A percentile compares a stretch with the other conserved stretches of the same genome.
Conservation (phyloP, 257 asterid species). For the Paulownia fortunei region DNA sequence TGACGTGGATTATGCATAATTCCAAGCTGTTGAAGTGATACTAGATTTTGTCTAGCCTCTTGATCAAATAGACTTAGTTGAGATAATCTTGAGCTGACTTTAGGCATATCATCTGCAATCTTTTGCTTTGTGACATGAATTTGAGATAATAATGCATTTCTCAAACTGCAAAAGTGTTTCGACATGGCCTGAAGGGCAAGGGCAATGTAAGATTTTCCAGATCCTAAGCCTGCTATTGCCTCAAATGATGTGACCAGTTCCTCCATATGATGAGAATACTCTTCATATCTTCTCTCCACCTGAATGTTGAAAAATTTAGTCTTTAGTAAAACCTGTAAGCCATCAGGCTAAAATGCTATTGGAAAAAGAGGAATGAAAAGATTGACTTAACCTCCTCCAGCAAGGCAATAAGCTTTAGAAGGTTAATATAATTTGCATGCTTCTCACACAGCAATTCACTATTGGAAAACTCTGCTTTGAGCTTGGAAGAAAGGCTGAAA, state of each 20-base stretch:
- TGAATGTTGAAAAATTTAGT: slow-evolving; percentile 17
- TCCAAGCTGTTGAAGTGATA: slow-evolving; percentile 63
- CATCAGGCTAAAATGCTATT: no score
- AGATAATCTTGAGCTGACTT: slow-evolving; percentile 62
- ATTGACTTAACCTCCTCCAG: slow-evolving; percentile 70
- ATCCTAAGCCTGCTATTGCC: slow-evolving; percentile 68
- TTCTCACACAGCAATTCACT: no score
- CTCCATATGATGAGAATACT: slow-evolving; percentile 68
- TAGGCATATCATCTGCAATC: slow-evolving; percentile 58
- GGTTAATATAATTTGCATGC: slow-evolving; percentile 48
- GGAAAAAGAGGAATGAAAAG: neutral
- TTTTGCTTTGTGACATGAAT: slow-evolving; percentile 51
- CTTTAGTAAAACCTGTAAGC: no score
- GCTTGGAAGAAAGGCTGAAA: slow-evolving; percentile 51
- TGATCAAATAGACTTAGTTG: slow-evolving; percentile 68
- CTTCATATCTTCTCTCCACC: slow-evolving; percentile 87
- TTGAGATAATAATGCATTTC: slow-evolving; percentile 64
- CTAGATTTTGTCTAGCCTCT: slow-evolving; percentile 43
- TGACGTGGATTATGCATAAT: slow-evolving; percentile 57
- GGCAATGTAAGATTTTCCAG: slow-evolving; percentile 79
- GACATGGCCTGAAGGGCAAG: slow-evolving; percentile 95
- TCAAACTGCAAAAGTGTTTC: slow-evolving; percentile 70
- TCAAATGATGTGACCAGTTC: slow-evolving; percentile 72
- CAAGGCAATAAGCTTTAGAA: slow-evolving; percentile 68
- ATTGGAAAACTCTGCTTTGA: slow-evolving; percentile 57